These are phyloP conservation scores for Elasticomyces elasticus DNA, from an alignment of 495 filamentous ascomycete species.

Conservation along the genomic window DNA sequence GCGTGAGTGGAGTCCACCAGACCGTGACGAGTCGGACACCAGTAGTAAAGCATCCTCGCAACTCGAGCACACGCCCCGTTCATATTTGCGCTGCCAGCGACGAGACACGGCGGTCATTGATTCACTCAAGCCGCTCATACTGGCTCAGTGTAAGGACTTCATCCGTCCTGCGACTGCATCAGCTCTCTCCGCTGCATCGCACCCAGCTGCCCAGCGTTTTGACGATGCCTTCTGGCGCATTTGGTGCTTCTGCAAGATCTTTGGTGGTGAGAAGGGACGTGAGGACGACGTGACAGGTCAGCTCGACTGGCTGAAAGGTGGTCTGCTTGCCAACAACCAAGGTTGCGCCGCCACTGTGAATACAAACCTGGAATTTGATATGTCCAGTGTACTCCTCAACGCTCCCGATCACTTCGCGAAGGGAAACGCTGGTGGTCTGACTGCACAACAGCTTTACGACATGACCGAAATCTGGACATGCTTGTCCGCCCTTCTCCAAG, in stretches of 20 bases:
- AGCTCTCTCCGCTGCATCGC: constrained; percentile 45
- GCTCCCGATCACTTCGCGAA: constrained; percentile 49
- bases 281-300: constrained; percentile 56
- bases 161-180: constrained; percentile 48
- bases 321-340: constrained; percentile 39
- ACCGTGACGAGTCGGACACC: constrained; percentile 35
- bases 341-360: constrained; percentile 29
- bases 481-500: constrained; percentile 47
- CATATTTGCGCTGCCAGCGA: constrained; percentile 48
- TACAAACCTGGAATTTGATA: constrained; percentile 42
- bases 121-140: constrained; percentile 49
- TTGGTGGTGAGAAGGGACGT: constrained; percentile 48
- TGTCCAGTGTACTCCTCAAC: constrained; percentile 45
- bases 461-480: constrained; percentile 62
- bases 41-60: constrained; percentile 42
- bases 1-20: constrained; percentile 52
- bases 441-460: constrained; percentile 49
- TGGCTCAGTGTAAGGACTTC: constrained; percentile 49
- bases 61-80: constrained; percentile 47
- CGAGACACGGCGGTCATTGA: constrained; percentile 50
- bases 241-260: constrained; percentile 62
- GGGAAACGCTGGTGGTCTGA: constrained; percentile 49
- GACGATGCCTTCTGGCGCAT: constrained; percentile 59
- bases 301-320: constrained; percentile 56
- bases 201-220: constrained; percentile 42